These are phyloP conservation scores for Hibiscus tridactylites DNA, from an alignment of 345 rosid genomes.

Conservation along the genomic window DNA sequence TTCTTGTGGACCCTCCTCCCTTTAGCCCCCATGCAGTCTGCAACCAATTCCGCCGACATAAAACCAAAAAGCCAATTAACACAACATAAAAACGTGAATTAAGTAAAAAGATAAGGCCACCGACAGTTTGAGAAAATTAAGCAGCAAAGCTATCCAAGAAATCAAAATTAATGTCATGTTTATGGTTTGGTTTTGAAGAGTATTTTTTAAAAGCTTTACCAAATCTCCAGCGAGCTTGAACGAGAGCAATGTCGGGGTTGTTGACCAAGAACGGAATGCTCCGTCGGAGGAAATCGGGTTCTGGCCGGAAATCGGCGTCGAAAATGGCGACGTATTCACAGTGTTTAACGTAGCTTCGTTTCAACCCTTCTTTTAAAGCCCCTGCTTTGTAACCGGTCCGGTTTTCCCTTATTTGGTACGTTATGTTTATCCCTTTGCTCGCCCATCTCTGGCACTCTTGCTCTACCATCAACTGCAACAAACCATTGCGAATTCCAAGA, in stretches of 20 bases:
- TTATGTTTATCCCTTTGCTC: slow-evolving; percentile 80
- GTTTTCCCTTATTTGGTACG: slow-evolving; percentile 85
- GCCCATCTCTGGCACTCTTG: slow-evolving; percentile 97
- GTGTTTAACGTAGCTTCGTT: slow-evolving; percentile 82
- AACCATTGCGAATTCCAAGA: not conserved
- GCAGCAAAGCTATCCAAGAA: not conserved
- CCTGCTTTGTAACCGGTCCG: slow-evolving; percentile 95
- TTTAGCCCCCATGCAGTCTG: slow-evolving; percentile 17
- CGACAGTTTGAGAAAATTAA: slow-evolving; percentile 44
- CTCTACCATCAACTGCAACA: slow-evolving; percentile 85
- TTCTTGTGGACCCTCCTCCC: slow-evolving; percentile 20
- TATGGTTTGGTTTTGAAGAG: not conserved
- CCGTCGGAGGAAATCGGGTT: slow-evolving; percentile 77
- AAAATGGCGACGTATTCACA: slow-evolving; percentile 88
- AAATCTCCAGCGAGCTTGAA: slow-evolving; percentile 98
- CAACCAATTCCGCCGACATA: slow-evolving; percentile 46
- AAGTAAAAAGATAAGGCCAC: slow-evolving; percentile 30
- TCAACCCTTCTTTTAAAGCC: slow-evolving; percentile 93
- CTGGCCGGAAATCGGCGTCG: slow-evolving; percentile 97
- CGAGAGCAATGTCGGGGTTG: slow-evolving; percentile 79
- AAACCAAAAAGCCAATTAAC: slow-evolving; percentile 14
- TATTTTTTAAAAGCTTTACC: slow-evolving; percentile 33
- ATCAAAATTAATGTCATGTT: not conserved
- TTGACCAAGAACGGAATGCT: slow-evolving; percentile 77
- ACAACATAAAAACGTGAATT: not conserved